Evolutionary conservation across 495 filamentous ascomycete species (phyloP).

Genomic region (Ramalina peruviana): DNA sequence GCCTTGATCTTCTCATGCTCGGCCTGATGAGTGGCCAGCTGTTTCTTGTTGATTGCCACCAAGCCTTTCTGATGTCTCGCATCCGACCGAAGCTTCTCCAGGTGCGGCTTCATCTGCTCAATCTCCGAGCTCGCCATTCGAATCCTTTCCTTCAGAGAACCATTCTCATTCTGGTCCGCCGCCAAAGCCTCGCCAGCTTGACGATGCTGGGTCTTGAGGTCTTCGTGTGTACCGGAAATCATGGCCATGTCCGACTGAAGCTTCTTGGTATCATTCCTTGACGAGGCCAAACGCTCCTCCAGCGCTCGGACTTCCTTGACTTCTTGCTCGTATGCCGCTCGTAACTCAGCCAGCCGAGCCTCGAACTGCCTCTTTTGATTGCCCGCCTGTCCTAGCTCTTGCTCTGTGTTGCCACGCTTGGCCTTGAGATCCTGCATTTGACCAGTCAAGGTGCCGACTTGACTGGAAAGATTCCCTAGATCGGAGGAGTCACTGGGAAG

Average conservation of each 20-base stretch:
- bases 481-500: conserved; percentile 80
- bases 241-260: conserved; percentile 67
- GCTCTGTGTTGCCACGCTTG: conserved; percentile 63
- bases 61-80: conserved; percentile 89
- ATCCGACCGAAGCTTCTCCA: conserved; percentile 81
- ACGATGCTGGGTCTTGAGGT: conserved; percentile 71
- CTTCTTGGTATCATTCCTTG: conserved; percentile 69
- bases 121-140: conserved; percentile 68
- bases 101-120: conserved; percentile 63
- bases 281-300: conserved; percentile 63
- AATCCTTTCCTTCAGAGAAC: conserved; percentile 74
- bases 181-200: conserved; percentile 61
- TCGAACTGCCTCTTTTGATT: conserved; percentile 89
- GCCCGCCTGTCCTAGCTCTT: conserved; percentile 60
- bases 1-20: conserved; percentile 73
- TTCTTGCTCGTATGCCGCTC: conserved; percentile 83
- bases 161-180: conserved; percentile 79
- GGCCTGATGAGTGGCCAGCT: conserved; percentile 72
- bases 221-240: conserved; percentile 68
- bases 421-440: conserved; percentile 86
- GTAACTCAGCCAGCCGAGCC: conserved; percentile 65
- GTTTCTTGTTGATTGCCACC: conserved; percentile 96
- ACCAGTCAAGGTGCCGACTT: conserved; percentile 75
- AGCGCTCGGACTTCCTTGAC: conserved; percentile 70
- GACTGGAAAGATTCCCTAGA: conserved; percentile 91